phyloP scores from a whole-genome alignment of 371 early-diverging fungal genomes.

The Basidiobolus meristosporus region DNA sequence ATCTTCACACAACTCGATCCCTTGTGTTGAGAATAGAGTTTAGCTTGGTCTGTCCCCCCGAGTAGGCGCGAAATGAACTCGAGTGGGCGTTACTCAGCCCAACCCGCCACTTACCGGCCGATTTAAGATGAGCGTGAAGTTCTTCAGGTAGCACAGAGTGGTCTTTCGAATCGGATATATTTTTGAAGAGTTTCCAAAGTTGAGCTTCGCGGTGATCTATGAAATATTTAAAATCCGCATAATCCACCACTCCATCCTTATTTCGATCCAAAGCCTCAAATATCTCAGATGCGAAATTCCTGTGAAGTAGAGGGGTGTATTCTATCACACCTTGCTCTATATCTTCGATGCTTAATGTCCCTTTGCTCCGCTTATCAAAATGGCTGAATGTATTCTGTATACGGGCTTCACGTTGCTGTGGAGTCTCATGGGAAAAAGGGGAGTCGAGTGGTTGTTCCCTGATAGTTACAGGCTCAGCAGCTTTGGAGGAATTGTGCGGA shows the following conservation, averaged over 20 bases:
- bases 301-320: constrained; percentile 18
- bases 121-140: constrained; percentile 23
- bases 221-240: constrained; percentile 49
- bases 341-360: constrained; percentile 20
- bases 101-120: constrained; percentile 12
- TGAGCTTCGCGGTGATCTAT: constrained; percentile 45
- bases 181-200: constrained; percentile 38
- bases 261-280: constrained; percentile 33
- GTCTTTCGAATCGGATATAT: constrained; percentile 42
- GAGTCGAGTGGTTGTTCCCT: background rate
- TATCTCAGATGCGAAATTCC: constrained; percentile 25
- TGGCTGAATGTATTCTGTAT: constrained; percentile 21
- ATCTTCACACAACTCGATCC: constrained; percentile 34
- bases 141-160: constrained; percentile 30
- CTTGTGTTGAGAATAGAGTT: constrained; percentile 5
- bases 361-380: constrained; percentile 15
- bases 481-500: no score
- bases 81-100: background rate
- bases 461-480: no score
- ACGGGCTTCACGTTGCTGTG: constrained; percentile 17
- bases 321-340: constrained; percentile 22
- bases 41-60: background rate
- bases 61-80: background rate
- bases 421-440: constrained; percentile 9
- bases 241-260: constrained; percentile 34